A percentile compares a stretch with the other conserved stretches of the same genome.
phyloP scores from a whole-genome alignment of 208 protist species.

The Trypanosoma brucei region DNA sequence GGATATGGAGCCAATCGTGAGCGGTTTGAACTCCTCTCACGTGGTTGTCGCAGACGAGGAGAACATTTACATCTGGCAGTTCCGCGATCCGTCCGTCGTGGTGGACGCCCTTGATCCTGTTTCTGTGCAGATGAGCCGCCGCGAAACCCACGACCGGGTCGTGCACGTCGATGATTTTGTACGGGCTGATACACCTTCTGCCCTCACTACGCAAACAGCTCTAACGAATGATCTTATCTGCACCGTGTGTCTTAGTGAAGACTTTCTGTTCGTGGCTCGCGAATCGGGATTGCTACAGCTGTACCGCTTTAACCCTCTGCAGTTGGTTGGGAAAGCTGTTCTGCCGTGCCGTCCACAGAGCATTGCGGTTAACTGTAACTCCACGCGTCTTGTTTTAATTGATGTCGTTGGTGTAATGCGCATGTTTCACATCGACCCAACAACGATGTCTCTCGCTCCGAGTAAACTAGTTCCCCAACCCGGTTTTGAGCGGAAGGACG shows the following conservation, averaged over 20 bases:
- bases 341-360: conserved; percentile 74
- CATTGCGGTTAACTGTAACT: conserved; percentile 90
- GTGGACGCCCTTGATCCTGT: conserved; percentile 82
- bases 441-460: conserved; percentile 58
- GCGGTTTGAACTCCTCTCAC: conserved; percentile 89
- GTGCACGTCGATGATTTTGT: conserved; percentile 93
- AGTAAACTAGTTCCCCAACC: conserved; percentile 46
- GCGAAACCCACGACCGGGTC: conserved; percentile 60
- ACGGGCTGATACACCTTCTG: conserved; percentile 41
- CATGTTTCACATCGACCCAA: conserved; percentile 55
- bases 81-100: conserved; percentile 70
- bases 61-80: conserved; percentile 95
- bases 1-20: conserved; percentile 84
- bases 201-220: conserved; percentile 52
- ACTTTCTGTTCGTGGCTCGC: conserved; percentile 79
- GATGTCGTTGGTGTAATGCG: conserved; percentile 87
- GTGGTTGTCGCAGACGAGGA: conserved; percentile 90
- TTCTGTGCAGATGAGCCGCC: conserved; percentile 75
- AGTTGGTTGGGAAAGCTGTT: conserved; percentile 74
- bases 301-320: conserved; percentile 84
- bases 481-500: conserved; percentile 92
- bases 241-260: conserved; percentile 77
- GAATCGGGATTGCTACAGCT: conserved; percentile 87
- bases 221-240: conserved; percentile 91
- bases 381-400: conserved; percentile 82